These are phyloP conservation scores for Hemisphaericaspora xylanilytica DNA, from an alignment of 1,139 yeast species.

Conservation along the genomic window DNA sequence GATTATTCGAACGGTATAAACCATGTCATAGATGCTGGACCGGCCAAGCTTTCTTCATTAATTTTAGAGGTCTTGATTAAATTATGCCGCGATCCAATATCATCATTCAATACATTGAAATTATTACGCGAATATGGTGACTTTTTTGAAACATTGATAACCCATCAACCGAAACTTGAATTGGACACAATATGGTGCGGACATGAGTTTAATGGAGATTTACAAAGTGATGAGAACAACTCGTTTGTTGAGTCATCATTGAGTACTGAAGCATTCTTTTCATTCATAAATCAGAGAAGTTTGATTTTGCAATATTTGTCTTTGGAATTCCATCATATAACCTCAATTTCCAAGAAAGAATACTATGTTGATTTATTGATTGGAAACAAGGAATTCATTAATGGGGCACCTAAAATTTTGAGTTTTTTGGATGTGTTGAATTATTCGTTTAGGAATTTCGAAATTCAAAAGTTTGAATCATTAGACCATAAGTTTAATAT, in stretches of 20 bases:
- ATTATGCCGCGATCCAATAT: slow-evolving; percentile 53
- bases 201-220: slow-evolving; percentile 39
- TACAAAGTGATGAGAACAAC: slow-evolving; percentile 26
- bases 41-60: slow-evolving; percentile 56
- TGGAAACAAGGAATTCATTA: slow-evolving; percentile 42
- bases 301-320: slow-evolving; percentile 64
- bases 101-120: slow-evolving; percentile 52
- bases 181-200: slow-evolving; percentile 52
- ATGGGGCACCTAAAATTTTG: slow-evolving; percentile 61
- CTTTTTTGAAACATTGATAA: slow-evolving; percentile 52
- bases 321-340: slow-evolving; percentile 67
- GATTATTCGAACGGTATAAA: slow-evolving; percentile 37
- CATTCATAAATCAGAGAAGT: slow-evolving; percentile 63
- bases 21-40: slow-evolving; percentile 46
- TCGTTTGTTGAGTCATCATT: slow-evolving; percentile 30
- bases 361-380: slow-evolving; percentile 55
- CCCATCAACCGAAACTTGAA: slow-evolving; percentile 55
- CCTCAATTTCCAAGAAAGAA: slow-evolving; percentile 55
- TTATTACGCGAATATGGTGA: slow-evolving; percentile 48
- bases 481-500: slow-evolving; percentile 39
- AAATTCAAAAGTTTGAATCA: slow-evolving; percentile 35
- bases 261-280: slow-evolving; percentile 54
- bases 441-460: slow-evolving; percentile 44
- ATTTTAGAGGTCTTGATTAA: slow-evolving; percentile 61
- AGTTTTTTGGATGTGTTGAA: slow-evolving; percentile 70